Evolutionary conservation across 2,329 filamentous ascomycete genomes (phyloP).

Genomic region (Nothomitra cinnamomea): DNA sequence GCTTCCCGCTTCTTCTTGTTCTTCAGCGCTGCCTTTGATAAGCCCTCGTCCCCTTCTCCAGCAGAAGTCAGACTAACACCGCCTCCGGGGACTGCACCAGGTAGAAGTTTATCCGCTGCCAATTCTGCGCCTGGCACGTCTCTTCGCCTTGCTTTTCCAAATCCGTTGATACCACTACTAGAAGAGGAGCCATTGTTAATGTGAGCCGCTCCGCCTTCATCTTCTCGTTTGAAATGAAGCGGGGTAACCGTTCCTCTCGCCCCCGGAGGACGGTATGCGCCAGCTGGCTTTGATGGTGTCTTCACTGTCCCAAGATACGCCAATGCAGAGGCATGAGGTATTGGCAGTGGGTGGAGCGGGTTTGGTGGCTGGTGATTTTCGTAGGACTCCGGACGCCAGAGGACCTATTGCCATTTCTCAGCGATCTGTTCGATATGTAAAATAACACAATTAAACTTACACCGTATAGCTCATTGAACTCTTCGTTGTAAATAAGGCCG

Average conservation of each 20-base stretch:
- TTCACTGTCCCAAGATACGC: slow-evolving; percentile 74
- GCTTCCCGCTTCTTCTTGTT: slow-evolving; percentile 97
- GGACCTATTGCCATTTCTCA: slow-evolving; percentile 21
- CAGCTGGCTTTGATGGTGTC: slow-evolving; percentile 91
- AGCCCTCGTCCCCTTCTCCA: slow-evolving; percentile 48
- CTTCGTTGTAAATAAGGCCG: slow-evolving; percentile 82
- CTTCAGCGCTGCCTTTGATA: slow-evolving; percentile 76
- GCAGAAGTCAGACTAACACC: slow-evolving; percentile 46
- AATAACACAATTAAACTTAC: slow-evolving; percentile 22
- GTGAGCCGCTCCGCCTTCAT: slow-evolving; percentile 85
- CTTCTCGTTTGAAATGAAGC: slow-evolving; percentile 90
- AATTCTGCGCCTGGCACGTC: slow-evolving; percentile 77
- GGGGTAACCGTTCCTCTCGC: slow-evolving; percentile 80
- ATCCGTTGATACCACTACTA: slow-evolving; percentile 21
- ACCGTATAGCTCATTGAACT: slow-evolving; percentile 87
- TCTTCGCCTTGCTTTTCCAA: slow-evolving; percentile 55
- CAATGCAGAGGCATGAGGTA: slow-evolving; percentile 66
- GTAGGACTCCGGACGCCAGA: slow-evolving; percentile 63
- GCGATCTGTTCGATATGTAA: not conserved
- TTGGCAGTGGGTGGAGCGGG: slow-evolving; percentile 56
- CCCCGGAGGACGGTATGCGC: slow-evolving; percentile 87
- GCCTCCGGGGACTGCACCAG: slow-evolving; percentile 51
- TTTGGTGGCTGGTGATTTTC: slow-evolving; percentile 46
- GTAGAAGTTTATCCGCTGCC: slow-evolving; percentile 42
- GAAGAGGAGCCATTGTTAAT: slow-evolving; percentile 56